phyloP scores from a whole-genome alignment of 2,329 filamentous ascomycete species.

The Elsinoe batatas region DNA sequence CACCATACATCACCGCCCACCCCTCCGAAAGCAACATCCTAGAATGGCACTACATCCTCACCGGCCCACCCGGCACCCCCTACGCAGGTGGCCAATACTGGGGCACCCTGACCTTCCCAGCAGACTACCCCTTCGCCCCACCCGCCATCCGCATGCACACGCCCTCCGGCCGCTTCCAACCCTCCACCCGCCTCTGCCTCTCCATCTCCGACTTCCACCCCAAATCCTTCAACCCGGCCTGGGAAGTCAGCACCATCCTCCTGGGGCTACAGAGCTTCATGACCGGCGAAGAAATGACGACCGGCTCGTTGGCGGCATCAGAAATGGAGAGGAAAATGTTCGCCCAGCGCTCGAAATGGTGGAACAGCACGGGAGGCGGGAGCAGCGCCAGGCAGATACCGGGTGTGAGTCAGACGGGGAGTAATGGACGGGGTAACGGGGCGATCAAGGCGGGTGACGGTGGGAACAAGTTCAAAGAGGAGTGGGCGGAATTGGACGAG shows the following conservation, averaged over 20 bases:
- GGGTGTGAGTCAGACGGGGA: conserved; percentile 40
- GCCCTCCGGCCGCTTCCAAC: conserved; percentile 88
- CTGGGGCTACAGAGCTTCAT: conserved; percentile 94
- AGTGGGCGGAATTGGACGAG: conserved; percentile 82
- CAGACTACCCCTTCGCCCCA: conserved; percentile 94
- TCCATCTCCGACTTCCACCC: conserved; percentile 97
- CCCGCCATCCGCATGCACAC: conserved; percentile 99
- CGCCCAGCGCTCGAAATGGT: conserved; percentile 76
- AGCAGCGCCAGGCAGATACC: conserved; percentile 46
- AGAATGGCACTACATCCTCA: conserved; percentile 55
- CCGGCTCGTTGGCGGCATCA: conserved; percentile 71
- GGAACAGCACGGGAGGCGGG: conserved; percentile 90
- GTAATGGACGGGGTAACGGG: conserved; percentile 55
- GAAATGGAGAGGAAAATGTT: conserved; percentile 68
- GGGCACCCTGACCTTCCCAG: conserved; percentile 90
- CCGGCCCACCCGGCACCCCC: conserved; percentile 84
- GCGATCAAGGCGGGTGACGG: conserved; percentile 83
- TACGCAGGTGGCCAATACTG: conserved; percentile 96
- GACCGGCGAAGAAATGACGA: conserved; percentile 98
- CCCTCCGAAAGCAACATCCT: conserved; percentile 27
- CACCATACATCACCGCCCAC: conserved; percentile 26
- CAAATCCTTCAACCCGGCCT: conserved; percentile 94
- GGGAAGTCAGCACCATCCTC: conserved; percentile 94
- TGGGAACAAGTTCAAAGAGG: conserved; percentile 74
- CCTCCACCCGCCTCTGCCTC: conserved; percentile 81